phyloP scores from a whole-genome alignment of 1,284 basidiomycete genomes.

The Melampsora larici-populina region DNA sequence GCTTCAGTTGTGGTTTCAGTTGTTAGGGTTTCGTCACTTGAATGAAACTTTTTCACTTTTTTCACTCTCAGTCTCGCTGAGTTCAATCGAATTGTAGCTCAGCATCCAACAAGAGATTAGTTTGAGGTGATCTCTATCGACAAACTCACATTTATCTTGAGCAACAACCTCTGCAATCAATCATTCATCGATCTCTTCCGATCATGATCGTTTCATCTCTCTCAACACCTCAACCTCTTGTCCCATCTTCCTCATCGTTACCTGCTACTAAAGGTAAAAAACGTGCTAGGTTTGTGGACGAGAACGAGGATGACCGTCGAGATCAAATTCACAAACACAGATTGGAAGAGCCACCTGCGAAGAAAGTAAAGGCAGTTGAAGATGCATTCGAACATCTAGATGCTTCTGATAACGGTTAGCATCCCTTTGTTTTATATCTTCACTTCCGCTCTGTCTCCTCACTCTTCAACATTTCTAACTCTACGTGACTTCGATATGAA shows the following conservation, averaged over 20 bases:
- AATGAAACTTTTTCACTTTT: too few relatives aligned
- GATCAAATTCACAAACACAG: neutral
- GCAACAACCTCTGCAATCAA: too few relatives aligned
- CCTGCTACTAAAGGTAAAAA: conserved; percentile 17
- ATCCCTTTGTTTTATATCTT: neutral
- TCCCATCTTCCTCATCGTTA: neutral
- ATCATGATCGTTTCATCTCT: neutral
- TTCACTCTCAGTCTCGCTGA: too few relatives aligned
- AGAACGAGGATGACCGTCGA: conserved; percentile 13
- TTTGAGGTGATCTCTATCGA: too few relatives aligned
- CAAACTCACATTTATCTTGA: too few relatives aligned
- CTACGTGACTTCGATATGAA: neutral
- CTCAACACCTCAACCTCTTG: neutral
- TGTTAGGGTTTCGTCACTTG: too few relatives aligned
- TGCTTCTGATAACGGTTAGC: conserved; percentile 22
- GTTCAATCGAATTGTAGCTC: too few relatives aligned
- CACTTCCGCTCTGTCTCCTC: neutral
- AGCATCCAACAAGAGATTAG: too few relatives aligned
- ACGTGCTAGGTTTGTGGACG: conserved; percentile 34
- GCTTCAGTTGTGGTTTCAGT: too few relatives aligned
- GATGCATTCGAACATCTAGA: neutral
- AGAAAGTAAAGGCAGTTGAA: neutral
- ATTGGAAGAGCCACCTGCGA: conserved; percentile 17
- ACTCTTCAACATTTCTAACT: neutral
- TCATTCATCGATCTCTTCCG: too few relatives aligned